Conservation (phyloP, 306 rosid species). For the Ormosia emarginata region DNA sequence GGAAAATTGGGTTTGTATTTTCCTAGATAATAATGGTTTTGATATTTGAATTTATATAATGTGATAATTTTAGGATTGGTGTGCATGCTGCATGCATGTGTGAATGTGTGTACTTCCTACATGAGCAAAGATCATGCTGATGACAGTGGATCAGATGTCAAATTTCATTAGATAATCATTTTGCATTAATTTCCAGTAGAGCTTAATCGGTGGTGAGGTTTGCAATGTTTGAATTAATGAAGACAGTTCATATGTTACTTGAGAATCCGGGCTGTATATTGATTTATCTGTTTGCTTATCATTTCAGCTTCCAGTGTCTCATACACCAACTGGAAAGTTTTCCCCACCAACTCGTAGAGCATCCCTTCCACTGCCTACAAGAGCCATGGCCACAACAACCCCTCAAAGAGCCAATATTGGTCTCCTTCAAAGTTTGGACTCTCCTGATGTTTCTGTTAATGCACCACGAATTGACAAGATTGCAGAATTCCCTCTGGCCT, state of each 20-base stretch:
- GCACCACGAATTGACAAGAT: conserved; percentile 88
- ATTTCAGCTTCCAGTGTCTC: conserved; percentile 52
- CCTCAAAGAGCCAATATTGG: conserved; percentile 39
- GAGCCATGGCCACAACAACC: conserved; percentile 37
- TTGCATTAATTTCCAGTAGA: background rate
- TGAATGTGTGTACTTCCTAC: background rate
- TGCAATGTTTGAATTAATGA: background rate
- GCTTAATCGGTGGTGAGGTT: background rate
- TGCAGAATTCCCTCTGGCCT: conserved; percentile 78
- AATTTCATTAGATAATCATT: background rate
- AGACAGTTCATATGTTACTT: background rate
- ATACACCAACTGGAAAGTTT: conserved; percentile 32
- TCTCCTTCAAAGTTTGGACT: conserved; percentile 47
- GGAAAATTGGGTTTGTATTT: background rate
- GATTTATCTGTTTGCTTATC: background rate
- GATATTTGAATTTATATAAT: background rate
- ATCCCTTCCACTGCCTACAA: conserved; percentile 57
- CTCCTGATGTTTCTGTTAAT: conserved; percentile 86
- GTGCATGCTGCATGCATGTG: background rate
- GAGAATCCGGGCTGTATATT: background rate
- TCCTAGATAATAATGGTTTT: background rate
- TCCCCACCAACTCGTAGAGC: conserved; percentile 46
- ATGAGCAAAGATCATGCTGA: background rate
- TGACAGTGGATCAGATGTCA: background rate
- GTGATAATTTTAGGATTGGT: background rate